These are phyloP conservation scores for Monosporascus sp. DNA, from an alignment of 2,329 filamentous ascomycete genomes.

Conservation along the genomic window DNA sequence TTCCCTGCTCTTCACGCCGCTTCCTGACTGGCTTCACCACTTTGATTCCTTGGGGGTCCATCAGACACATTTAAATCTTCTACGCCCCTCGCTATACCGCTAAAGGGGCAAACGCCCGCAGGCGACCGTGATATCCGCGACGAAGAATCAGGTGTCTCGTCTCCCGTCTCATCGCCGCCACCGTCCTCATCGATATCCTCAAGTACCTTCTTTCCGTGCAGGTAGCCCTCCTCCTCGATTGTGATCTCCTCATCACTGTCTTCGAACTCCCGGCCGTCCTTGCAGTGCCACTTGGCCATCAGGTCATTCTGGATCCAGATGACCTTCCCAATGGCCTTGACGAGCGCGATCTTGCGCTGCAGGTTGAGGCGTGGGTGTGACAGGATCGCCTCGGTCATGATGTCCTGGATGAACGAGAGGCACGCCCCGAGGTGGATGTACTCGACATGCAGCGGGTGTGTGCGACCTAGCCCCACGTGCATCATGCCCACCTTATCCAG, in stretches of 20 bases:
- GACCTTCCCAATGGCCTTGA: slow-evolving; percentile 73
- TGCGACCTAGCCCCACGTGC: slow-evolving; percentile 71
- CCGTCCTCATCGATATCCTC: slow-evolving; percentile 32
- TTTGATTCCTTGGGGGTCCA: neutral
- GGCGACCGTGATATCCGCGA: slow-evolving; percentile 5
- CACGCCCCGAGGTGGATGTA: slow-evolving; percentile 73
- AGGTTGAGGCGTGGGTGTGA: slow-evolving; percentile 63
- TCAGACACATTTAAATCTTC: slow-evolving; percentile 10
- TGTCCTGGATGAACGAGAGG: slow-evolving; percentile 71
- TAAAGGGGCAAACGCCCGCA: slow-evolving; percentile 22
- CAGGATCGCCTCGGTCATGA: slow-evolving; percentile 71
- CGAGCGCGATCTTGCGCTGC: slow-evolving; percentile 64
- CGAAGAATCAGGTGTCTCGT: slow-evolving; percentile 8
- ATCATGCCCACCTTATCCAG: slow-evolving; percentile 80
- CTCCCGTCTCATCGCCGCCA: slow-evolving; percentile 5
- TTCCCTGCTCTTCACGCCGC: neutral
- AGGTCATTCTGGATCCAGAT: slow-evolving; percentile 87
- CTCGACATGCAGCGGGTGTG: slow-evolving; percentile 70
- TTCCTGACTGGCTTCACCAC: slow-evolving; percentile 17
- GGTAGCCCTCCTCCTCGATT: slow-evolving; percentile 57
- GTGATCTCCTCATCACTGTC: slow-evolving; percentile 40
- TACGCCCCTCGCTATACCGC: slow-evolving; percentile 13
- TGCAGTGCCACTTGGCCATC: slow-evolving; percentile 76
- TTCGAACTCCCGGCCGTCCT: slow-evolving; percentile 56
- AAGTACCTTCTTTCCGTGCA: slow-evolving; percentile 58